phyloP scores from a whole-genome alignment of 75 land plant genomes.

The Pinus tabuliformis region DNA sequence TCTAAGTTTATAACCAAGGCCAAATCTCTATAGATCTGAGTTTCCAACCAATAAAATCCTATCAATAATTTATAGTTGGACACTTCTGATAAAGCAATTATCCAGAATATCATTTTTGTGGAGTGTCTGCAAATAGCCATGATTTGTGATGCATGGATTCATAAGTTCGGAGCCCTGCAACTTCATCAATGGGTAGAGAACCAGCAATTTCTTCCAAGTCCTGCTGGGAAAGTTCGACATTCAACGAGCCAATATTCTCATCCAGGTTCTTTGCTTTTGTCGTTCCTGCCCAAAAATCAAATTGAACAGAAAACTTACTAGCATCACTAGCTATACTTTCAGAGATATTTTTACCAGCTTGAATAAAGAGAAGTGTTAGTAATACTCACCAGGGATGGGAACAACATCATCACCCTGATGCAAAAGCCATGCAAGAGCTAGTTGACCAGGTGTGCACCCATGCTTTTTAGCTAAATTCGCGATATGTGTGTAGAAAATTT shows the following conservation, averaged over 20 bases:
- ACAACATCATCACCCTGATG: slow-evolving; percentile 59
- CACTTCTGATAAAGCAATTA: background rate
- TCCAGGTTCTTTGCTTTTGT: slow-evolving; percentile 46
- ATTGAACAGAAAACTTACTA: background rate
- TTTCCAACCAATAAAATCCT: too few relatives aligned
- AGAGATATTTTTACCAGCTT: background rate
- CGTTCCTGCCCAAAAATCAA: slow-evolving; percentile 29
- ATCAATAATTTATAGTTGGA: too few relatives aligned
- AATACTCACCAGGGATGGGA: slow-evolving; percentile 56
- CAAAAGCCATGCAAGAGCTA: slow-evolving; percentile 57
- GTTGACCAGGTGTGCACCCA: slow-evolving; percentile 40
- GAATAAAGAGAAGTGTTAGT: background rate
- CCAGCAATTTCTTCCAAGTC: slow-evolving; percentile 41
- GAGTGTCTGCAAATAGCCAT: slow-evolving; percentile 32
- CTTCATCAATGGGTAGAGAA: slow-evolving; percentile 33
- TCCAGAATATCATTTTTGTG: slow-evolving; percentile 1
- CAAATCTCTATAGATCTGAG: too few relatives aligned
- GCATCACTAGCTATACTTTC: background rate
- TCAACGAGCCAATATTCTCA: slow-evolving; percentile 38
- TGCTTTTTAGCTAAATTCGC: slow-evolving; percentile 30
- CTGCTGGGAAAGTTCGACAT: slow-evolving; percentile 31
- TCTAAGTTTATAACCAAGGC: too few relatives aligned
- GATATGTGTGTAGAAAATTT: slow-evolving; percentile 28
- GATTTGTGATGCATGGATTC: background rate
- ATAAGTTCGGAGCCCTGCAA: slow-evolving; percentile 27